These are phyloP conservation scores for Pythium catenulatum DNA, from an alignment of 352 stramenopile genomes.

Conservation along the genomic window DNA sequence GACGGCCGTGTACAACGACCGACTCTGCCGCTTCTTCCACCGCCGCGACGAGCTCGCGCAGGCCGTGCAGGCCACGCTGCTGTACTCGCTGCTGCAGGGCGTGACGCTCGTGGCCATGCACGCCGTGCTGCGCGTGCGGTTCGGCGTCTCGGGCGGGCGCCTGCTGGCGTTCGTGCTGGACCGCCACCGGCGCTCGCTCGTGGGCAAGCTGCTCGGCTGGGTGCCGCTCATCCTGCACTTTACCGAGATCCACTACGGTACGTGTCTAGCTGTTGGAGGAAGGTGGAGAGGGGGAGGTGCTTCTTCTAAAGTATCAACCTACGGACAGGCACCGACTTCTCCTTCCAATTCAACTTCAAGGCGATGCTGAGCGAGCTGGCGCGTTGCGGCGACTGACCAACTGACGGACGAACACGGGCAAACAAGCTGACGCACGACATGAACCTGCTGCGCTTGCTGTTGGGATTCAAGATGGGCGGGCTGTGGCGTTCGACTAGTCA, in stretches of 20 bases:
- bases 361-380: too few relatives aligned
- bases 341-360: too few relatives aligned
- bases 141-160: not conserved
- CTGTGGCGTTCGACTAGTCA: too few relatives aligned
- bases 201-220: conserved; percentile 49
- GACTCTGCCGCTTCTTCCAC: not conserved
- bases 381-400: too few relatives aligned
- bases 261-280: not conserved
- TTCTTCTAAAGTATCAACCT: too few relatives aligned
- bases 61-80: not conserved
- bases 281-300: too few relatives aligned
- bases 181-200: conserved; percentile 14
- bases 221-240: conserved; percentile 40
- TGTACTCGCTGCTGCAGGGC: conserved; percentile 18
- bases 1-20: conserved; percentile 39
- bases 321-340: too few relatives aligned
- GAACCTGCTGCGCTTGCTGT: too few relatives aligned
- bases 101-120: conserved; percentile 1
- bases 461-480: too few relatives aligned
- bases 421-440: too few relatives aligned
- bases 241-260: conserved; percentile 46
- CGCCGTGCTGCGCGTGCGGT: conserved; percentile 8
- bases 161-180: conserved; percentile 46
- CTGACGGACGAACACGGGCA: too few relatives aligned
- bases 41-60: not conserved